Base-by-base conservation (phyloP, 129 eudicot genomes). In the Flaveria sonorensis region DNA sequence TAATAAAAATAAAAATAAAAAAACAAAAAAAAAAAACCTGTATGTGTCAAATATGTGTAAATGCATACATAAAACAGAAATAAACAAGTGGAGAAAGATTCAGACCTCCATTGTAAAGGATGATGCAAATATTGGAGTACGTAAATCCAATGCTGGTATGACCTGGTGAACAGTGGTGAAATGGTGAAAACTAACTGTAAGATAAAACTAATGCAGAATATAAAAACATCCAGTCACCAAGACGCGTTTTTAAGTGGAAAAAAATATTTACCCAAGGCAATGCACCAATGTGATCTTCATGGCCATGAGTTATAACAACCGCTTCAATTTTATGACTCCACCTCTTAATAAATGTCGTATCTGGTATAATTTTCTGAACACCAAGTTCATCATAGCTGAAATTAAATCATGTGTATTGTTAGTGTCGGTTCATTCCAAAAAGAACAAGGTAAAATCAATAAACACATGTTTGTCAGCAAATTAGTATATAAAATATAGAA, bases 321-420 rank as follows among this genome's bases (percentile, higher is more conserved):
- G 98, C 98, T 91, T 94, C 98, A 81, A 94, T 94, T 83, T 94
- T 94, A 85, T 94, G 98, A 69, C 97, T 89, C 98, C 98, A 94
- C 60, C 85, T 91, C 69, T 86, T 91, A 51, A 94, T 94, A 83
- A 94, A 94, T 57, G 96, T 87, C 4, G 98, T 94, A 76, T 94
- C 98, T 16, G 98, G 98, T 75, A 94, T 86, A 72, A 94, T 94
- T 81, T 94, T 94, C 84, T 94, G 98, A 82, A 91, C 89, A 75
- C 98, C 98, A 55, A 91, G 92, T 74, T 94, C 98, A 28, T 94
- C 98, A 71, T 64, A 87, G 87, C 98, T 94, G 92, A 81, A 45
- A 81, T 5, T 43, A 57, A 82, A 19, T 52, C 75, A 62, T 16
- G 20, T 26, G 8, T 46, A 50, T 52, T 30, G 61, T 60, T 24